phyloP scores from a whole-genome alignment of 306 rosid genomes.

The Vicia villosa region DNA sequence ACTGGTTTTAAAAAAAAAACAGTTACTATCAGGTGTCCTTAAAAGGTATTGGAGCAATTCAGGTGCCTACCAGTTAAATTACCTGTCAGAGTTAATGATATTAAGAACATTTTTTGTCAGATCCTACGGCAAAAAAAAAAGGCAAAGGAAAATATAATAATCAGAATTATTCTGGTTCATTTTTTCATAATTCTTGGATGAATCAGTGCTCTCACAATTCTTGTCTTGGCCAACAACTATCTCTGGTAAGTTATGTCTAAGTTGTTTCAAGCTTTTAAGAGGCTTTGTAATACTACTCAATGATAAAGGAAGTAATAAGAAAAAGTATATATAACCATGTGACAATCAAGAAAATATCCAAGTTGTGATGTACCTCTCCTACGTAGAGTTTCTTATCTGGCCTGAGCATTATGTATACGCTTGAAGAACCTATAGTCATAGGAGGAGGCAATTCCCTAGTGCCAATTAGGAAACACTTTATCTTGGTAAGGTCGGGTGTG shows the following conservation, averaged over 20 bases:
- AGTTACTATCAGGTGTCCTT: not conserved
- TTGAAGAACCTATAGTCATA: conserved; percentile 80
- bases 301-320: not conserved
- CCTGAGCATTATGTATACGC: conserved; percentile 82
- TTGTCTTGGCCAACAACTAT: conserved; percentile 4
- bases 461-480: conserved; percentile 61
- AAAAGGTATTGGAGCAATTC: conserved; percentile 13
- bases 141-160: too few relatives aligned
- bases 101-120: too few relatives aligned
- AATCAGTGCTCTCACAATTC: not conserved
- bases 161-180: not conserved
- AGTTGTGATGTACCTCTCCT: conserved; percentile 68
- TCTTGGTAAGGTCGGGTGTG: conserved; percentile 36
- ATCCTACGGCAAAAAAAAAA: too few relatives aligned
- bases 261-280: not conserved
- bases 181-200: not conserved
- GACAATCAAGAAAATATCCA: conserved; percentile 1
- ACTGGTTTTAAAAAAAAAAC: conserved; percentile 6
- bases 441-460: conserved; percentile 89
- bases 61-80: not conserved
- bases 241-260: conserved; percentile 2
- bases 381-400: conserved; percentile 78
- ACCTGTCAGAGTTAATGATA: not conserved
- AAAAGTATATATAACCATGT: not conserved
- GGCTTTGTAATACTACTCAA: not conserved